Percentiles rank a stretch among this genome's conserved stretches.
These are phyloP conservation scores for Silybum marianum DNA, from an alignment of 129 eudicot species.

Conservation along the genomic window DNA sequence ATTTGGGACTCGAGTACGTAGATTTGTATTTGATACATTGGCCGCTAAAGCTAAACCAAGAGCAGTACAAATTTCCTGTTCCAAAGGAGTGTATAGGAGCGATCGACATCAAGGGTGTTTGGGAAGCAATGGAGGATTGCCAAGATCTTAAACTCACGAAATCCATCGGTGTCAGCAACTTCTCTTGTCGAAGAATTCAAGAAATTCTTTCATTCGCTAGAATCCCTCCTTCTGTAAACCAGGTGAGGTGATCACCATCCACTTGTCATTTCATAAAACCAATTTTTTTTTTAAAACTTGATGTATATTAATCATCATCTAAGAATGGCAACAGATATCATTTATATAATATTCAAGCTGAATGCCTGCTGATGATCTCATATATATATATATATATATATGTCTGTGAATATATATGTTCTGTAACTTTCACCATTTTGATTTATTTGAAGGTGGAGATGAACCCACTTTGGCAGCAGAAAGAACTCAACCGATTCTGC, in stretches of 20 bases:
- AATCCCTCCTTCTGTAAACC: constrained; percentile 65
- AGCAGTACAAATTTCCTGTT: constrained; percentile 26
- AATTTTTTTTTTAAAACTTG: neutral
- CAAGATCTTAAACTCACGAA: constrained; percentile 58
- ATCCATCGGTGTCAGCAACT: constrained; percentile 66
- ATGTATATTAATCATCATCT: neutral
- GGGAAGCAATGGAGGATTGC: constrained; percentile 77
- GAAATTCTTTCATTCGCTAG: constrained; percentile 49
- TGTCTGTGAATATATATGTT: neutral
- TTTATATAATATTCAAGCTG: neutral
- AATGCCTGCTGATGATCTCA: neutral
- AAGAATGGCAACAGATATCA: no score
- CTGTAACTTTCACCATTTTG: neutral
- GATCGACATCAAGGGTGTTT: constrained; percentile 50
- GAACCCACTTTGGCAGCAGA: constrained; percentile 68
- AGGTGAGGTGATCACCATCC: constrained; percentile 37
- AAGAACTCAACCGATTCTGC: constrained; percentile 45
- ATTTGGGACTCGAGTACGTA: constrained; percentile 54
- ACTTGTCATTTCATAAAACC: neutral
- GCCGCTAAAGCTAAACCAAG: constrained; percentile 46
- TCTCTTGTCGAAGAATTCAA: constrained; percentile 40
- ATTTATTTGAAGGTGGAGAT: constrained; percentile 52
- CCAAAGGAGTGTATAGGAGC: constrained; percentile 32
- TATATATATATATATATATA: neutral
- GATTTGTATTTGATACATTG: constrained; percentile 61